phyloP scores from a whole-genome alignment of 306 rosid species.

The Styphnolobium japonicum region DNA sequence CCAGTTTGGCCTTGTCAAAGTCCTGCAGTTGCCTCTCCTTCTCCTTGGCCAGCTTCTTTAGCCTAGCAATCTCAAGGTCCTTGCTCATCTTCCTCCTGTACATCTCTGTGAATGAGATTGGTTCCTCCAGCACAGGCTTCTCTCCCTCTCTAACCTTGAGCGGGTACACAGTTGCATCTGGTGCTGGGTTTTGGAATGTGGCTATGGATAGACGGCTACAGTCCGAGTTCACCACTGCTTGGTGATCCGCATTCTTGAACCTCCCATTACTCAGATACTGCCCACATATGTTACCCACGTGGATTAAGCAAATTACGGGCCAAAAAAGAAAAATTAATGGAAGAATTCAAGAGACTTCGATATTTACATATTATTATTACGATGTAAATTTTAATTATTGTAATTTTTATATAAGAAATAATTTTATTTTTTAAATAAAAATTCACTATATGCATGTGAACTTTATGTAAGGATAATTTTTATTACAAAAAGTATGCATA shows the following conservation, averaged over 20 bases:
- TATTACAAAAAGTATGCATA: too few species aligned
- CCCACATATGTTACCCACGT: background rate
- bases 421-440: too few species aligned
- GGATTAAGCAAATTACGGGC: background rate
- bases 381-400: too few species aligned
- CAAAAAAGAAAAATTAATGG: background rate
- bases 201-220: constrained; percentile 73
- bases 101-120: constrained; percentile 59
- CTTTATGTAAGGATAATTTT: too few species aligned
- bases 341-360: background rate
- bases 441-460: too few species aligned
- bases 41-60: constrained; percentile 58
- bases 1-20: constrained; percentile 18
- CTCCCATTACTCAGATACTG: constrained; percentile 83
- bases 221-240: constrained; percentile 77
- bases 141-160: constrained; percentile 60
- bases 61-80: constrained; percentile 55
- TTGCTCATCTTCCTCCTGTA: constrained; percentile 60
- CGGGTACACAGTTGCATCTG: constrained; percentile 58
- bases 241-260: constrained; percentile 82
- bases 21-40: constrained; percentile 40
- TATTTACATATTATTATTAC: background rate
- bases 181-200: constrained; percentile 77
- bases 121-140: constrained; percentile 44
- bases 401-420: too few species aligned